phyloP scores from a whole-genome alignment of 768 basidiomycete genomes.

The Piloderma croceum region DNA sequence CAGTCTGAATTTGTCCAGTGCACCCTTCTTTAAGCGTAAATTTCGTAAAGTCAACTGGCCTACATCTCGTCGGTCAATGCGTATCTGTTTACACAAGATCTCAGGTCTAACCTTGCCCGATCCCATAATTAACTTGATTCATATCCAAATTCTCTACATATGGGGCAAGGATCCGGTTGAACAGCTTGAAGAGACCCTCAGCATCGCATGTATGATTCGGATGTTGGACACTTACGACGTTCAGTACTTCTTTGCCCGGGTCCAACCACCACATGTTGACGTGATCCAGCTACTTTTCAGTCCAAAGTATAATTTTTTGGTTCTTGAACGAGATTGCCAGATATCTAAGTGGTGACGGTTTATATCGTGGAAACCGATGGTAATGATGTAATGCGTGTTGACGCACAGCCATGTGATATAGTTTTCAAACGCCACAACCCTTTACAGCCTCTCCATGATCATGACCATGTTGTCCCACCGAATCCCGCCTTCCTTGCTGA shows the following conservation, averaged over 20 bases:
- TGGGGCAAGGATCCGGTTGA: slow-evolving; percentile 88
- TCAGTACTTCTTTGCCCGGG: slow-evolving; percentile 79
- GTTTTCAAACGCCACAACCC: too few relatives aligned
- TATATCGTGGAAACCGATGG: too few relatives aligned
- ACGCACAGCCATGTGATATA: too few relatives aligned
- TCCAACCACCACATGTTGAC: slow-evolving; percentile 79
- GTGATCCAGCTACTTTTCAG: too few relatives aligned
- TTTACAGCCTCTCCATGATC: too few relatives aligned
- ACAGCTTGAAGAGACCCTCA: slow-evolving; percentile 44
- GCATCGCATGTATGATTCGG: not conserved
- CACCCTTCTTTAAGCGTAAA: slow-evolving; percentile 85
- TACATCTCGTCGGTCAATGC: slow-evolving; percentile 21
- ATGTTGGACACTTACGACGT: slow-evolving; percentile 50
- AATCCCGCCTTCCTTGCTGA: too few relatives aligned
- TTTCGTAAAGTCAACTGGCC: slow-evolving; percentile 76
- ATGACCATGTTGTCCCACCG: too few relatives aligned
- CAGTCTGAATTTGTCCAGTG: slow-evolving; percentile 90
- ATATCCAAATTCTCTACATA: slow-evolving; percentile 96
- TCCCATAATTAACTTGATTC: slow-evolving; percentile 91
- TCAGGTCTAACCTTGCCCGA: slow-evolving; percentile 62
- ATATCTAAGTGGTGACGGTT: too few relatives aligned
- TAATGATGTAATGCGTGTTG: too few relatives aligned
- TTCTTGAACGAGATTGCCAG: too few relatives aligned
- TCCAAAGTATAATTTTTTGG: too few relatives aligned
- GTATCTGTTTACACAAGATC: slow-evolving; percentile 8